Conservation (phyloP, 1,284 basidiomycete genomes). For the Cutaneotrichosporon sp. region DNA sequence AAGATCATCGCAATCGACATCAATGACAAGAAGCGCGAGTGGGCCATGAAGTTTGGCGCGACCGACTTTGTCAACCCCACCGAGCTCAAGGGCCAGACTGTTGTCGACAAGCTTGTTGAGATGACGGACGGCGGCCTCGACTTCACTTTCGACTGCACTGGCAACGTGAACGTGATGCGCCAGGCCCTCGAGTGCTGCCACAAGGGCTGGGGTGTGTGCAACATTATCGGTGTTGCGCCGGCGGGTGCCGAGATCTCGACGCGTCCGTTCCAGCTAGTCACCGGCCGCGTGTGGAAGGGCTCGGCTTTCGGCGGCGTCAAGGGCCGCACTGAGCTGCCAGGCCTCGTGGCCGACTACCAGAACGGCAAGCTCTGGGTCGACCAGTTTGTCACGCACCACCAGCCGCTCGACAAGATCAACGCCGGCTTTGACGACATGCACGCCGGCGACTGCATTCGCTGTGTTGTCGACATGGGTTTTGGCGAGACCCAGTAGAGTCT, state of each 20-base stretch:
- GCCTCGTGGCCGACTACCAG: slow-evolving; percentile 67
- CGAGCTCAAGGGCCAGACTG: slow-evolving; percentile 70
- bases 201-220: slow-evolving; percentile 98
- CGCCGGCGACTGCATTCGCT: slow-evolving; percentile 87
- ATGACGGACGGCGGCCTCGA: slow-evolving; percentile 96
- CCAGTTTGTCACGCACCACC: slow-evolving; percentile 82
- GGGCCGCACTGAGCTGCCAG: slow-evolving; percentile 89
- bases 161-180: slow-evolving; percentile 95
- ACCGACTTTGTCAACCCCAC: slow-evolving; percentile 91
- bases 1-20: slow-evolving; percentile 92
- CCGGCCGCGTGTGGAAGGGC: slow-evolving; percentile 94
- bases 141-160: slow-evolving; percentile 95
- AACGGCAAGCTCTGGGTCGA: slow-evolving; percentile 62
- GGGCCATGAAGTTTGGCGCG: slow-evolving; percentile 95
- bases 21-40: slow-evolving; percentile 78
- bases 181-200: slow-evolving; percentile 94
- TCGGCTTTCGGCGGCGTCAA: slow-evolving; percentile 97
- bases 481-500: slow-evolving; percentile 16
- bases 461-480: slow-evolving; percentile 61
- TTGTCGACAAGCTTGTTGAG: slow-evolving; percentile 87
- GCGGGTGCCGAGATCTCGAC: slow-evolving; percentile 98
- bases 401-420: slow-evolving; percentile 75
- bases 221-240: slow-evolving; percentile 89
- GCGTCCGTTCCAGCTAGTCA: slow-evolving; percentile 76
- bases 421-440: slow-evolving; percentile 94